Evolutionary conservation across 495 filamentous ascomycete species (phyloP).

Genomic region (Aspergillus baeticus): DNA sequence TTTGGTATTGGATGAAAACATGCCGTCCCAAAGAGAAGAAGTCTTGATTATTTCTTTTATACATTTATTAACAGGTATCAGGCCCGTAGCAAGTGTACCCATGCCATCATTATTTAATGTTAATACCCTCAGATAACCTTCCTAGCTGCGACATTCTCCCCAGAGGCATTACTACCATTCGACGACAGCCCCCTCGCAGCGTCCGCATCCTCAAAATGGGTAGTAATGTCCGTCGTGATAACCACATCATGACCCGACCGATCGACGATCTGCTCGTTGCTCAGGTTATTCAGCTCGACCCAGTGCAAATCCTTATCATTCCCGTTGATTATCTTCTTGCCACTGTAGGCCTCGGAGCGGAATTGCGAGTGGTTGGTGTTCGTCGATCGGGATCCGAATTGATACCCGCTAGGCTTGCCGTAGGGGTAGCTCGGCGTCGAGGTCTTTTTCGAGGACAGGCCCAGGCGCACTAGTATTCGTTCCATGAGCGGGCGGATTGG

Average conservation of each 20-base stretch:
- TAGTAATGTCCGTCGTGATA: constrained; percentile 2
- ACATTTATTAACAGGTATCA: too few relatives aligned
- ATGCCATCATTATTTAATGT: too few relatives aligned
- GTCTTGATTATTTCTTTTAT: too few relatives aligned
- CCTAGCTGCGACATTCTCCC: not conserved
- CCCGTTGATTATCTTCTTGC: not conserved
- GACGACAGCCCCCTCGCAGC: not conserved
- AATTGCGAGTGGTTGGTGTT: not conserved
- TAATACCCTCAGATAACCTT: not conserved
- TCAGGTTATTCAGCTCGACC: not conserved
- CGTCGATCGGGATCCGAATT: not conserved
- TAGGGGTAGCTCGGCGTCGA: not conserved
- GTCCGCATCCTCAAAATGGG: not conserved
- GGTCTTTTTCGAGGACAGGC: constrained; percentile 14
- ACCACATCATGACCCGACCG: not conserved
- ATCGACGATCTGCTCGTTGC: not conserved
- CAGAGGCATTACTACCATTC: not conserved
- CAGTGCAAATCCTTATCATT: not conserved
- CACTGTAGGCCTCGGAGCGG: not conserved
- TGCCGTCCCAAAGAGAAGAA: too few relatives aligned
- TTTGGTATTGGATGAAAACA: too few relatives aligned
- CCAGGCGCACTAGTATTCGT: constrained; percentile 11
- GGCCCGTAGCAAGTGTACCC: too few relatives aligned
- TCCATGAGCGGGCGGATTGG: constrained; percentile 26
- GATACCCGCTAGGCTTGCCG: not conserved